Evolutionary conservation across 169 alveolate species (phyloP).

Genomic region (Plasmodium billcollinsi): DNA sequence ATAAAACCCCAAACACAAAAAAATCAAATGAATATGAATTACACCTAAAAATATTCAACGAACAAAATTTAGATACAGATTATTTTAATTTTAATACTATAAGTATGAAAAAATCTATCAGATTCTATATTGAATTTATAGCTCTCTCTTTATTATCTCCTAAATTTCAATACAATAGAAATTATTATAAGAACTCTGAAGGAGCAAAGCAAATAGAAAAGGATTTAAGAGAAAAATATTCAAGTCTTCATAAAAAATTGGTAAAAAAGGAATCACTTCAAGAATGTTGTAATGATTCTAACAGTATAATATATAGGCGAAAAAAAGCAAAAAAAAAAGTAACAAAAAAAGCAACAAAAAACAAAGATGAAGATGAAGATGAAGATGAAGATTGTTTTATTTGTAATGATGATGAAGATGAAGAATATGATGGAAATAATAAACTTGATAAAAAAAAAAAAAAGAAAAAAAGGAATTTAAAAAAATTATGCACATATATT

Average conservation of each 20-base stretch:
- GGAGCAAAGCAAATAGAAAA: slow-evolving; percentile 7
- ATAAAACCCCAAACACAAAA: background rate
- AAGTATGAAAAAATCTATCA: slow-evolving; percentile 65
- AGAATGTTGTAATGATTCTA: slow-evolving; percentile 31
- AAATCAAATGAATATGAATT: slow-evolving; percentile 47
- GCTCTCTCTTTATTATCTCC: slow-evolving; percentile 63
- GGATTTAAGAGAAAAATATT: slow-evolving; percentile 18
- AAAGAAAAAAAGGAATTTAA: slow-evolving; percentile 43
- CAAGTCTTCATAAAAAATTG: slow-evolving; percentile 31
- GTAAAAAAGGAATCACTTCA: slow-evolving; percentile 35
- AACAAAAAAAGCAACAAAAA: background rate
- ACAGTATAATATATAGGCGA: background rate
- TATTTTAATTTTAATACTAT: slow-evolving; percentile 24
- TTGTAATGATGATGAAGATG: no score
- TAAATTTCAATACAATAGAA: slow-evolving; percentile 29
- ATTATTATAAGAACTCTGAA: slow-evolving; percentile 48
- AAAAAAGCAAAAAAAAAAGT: background rate
- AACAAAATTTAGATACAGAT: slow-evolving; percentile 40
- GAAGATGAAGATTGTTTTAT: background rate
- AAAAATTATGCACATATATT: slow-evolving; percentile 20
- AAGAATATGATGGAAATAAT: no score
- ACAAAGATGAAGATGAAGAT: background rate
- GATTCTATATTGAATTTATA: slow-evolving; percentile 66
- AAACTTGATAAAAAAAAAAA: background rate
- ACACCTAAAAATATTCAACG: slow-evolving; percentile 56